These are phyloP conservation scores for Acer campestre DNA, from an alignment of 345 rosid genomes.

Conservation along the genomic window DNA sequence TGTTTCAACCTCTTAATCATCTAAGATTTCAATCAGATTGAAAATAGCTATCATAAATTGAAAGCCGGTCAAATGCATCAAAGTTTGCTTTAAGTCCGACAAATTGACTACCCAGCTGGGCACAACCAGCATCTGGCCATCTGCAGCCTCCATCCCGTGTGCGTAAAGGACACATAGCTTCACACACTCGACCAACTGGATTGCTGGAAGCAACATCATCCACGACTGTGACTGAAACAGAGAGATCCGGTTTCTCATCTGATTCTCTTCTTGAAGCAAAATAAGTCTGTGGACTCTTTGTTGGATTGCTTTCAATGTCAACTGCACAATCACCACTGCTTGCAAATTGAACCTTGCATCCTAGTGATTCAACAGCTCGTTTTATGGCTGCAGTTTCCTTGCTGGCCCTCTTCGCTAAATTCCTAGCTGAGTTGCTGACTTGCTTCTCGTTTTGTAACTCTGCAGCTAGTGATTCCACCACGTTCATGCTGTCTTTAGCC, in stretches of 20 bases:
- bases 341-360: slow-evolving; percentile 81
- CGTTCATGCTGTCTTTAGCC: slow-evolving; percentile 46
- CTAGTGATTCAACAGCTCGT: slow-evolving; percentile 81
- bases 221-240: slow-evolving; percentile 59
- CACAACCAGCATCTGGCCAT: slow-evolving; percentile 95
- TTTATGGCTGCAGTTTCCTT: slow-evolving; percentile 66
- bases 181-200: slow-evolving; percentile 49
- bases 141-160: slow-evolving; percentile 74
- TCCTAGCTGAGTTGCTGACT: slow-evolving; percentile 58
- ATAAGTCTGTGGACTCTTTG: slow-evolving; percentile 25
- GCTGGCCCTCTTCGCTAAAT: slow-evolving; percentile 66
- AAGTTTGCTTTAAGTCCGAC: slow-evolving; percentile 84
- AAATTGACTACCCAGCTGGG: slow-evolving; percentile 74
- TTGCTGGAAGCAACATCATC: slow-evolving; percentile 50
- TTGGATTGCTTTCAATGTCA: slow-evolving; percentile 50
- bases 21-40: slow-evolving; percentile 44
- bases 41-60: slow-evolving; percentile 75
- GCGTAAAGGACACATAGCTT: slow-evolving; percentile 67
- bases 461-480: slow-evolving; percentile 55
- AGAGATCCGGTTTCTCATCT: slow-evolving; percentile 55
- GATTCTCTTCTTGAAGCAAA: slow-evolving; percentile 38
- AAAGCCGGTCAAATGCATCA: slow-evolving; percentile 85
- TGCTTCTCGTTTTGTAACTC: slow-evolving; percentile 70
- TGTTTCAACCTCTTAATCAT: background rate
- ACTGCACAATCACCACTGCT: slow-evolving; percentile 57